Base-by-base conservation (phyloP, 148 eudicot genomes). In the Limonium bicolor region DNA sequence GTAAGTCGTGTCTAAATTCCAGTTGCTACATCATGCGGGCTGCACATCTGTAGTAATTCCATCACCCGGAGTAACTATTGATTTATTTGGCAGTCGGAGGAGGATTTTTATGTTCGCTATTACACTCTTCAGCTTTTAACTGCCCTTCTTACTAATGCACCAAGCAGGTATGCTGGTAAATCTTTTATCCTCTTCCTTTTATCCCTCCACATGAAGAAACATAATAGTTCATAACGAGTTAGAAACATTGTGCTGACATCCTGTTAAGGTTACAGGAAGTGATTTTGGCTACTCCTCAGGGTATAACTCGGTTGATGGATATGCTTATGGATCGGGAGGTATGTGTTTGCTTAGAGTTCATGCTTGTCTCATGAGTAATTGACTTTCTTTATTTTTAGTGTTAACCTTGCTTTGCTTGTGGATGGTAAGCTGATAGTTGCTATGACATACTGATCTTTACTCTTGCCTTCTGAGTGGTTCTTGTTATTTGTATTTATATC, bases 271-370 rank as follows among this genome's bases (percentile, higher is more conserved):
- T 90, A 51, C 99, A 90, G 68, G 99, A 90, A 73, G 85, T 86
- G 47, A 90, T 90, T 66, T 64, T 90, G 55, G 73, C 82, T 33
- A 86, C 72, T 66, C 99, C 95, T 58, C 95, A 82, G 55, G 95
- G 99, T 56, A 76, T 85, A 28, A 90, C 88, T 38, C 80, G 85
- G 56, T 69, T 90, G 33, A 81, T 90, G 99, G 99, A 90, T 63
- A 85, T 90, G 99, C 77, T 90, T 53, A 78, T 90, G 84, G 99
- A 84, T 57, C 99, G 95, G 46, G 99, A 90, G 99, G 99, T 90
- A 56, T 58, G 52, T 30, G 33, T 18, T 27, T 24, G 22, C 41
- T 14, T 16, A 25, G 4, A 12, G 47, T 32, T 4, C 41, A 43
- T 47, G 38, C 46, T 27, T n/a, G n/a, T n/a, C n/a, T n/a, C n/a